Base-by-base conservation (phyloP, 768 basidiomycete genomes). In the Xerocomellus chrysenteron region DNA sequence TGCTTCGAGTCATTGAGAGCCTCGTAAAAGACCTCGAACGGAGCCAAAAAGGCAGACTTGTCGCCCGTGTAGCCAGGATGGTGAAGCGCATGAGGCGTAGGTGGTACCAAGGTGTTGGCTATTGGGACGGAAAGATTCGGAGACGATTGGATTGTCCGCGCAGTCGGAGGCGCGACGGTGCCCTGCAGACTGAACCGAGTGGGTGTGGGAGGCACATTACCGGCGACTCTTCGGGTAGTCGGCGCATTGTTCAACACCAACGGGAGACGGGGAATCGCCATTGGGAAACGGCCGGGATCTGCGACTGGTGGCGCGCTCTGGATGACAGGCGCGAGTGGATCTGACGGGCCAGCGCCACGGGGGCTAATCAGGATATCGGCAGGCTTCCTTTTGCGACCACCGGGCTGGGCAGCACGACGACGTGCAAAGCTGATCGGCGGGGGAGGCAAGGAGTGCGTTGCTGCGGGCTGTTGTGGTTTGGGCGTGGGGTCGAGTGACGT, bases 11-110 rank as follows among this genome's bases (percentile, higher is more conserved):
- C 92, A 52, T 85, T 81, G 33, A 94, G 81, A 4, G 90, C 86
- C 56, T 94, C 91, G 67, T 92, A 94, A 71, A 94, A 94, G 50
- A 80, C 71, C 65, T 88, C 89, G 61, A 94, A 94, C 3, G 90
- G 91, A 0, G 87, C 84, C 47, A 94, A 74, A 70, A 94, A 94
- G 19, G 90, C 86, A 1, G 82, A 76, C 68, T 87, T 90, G 65
- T 87, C 86, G 24, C 81, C 80, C 11, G 80, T 65, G 64, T 83
- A 85, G 13, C 78, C 80, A 2, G 84, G 81, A 40, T 81, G 82
- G 16, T 85, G 84, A 19, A 89, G 76, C 12, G 80, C 76, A n/a
- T 81, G 81, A 4, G 88, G 86, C 1, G 89, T 88, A 4, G 84
- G 84, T 2, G 89, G 88, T 2, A 87, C 84, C 12, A 86, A 74